Evolutionary conservation across 805 yeast genomes (phyloP).

Genomic region (Barnettozyma californica): DNA sequence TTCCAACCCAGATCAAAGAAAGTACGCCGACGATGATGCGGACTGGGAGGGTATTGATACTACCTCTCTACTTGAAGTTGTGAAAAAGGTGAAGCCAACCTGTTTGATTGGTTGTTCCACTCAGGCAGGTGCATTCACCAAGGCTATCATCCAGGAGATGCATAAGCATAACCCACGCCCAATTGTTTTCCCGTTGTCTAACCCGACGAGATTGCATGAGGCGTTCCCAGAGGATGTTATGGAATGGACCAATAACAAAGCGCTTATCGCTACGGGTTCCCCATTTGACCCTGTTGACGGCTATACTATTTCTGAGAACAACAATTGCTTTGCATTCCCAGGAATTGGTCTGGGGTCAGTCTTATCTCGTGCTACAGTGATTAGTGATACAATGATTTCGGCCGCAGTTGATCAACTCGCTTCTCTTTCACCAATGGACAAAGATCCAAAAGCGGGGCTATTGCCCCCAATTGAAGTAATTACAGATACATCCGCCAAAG

Average conservation of each 20-base stretch:
- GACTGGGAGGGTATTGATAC: conserved; percentile 76
- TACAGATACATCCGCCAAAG: conserved; percentile 80
- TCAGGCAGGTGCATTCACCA: conserved; percentile 91
- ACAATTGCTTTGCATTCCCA: conserved; percentile 96
- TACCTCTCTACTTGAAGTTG: conserved; percentile 59
- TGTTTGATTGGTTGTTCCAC: conserved; percentile 94
- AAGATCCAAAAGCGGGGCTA: conserved; percentile 69
- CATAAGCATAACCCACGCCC: conserved; percentile 82
- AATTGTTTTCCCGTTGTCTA: conserved; percentile 90
- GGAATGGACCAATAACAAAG: conserved; percentile 89
- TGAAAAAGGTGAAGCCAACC: conserved; percentile 74
- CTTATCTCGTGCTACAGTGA: conserved; percentile 72
- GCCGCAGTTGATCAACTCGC: conserved; percentile 96
- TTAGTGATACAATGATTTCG: conserved; percentile 87
- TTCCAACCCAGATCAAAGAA: conserved; percentile 58
- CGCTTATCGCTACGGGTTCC: conserved; percentile 96
- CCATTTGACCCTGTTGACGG: conserved; percentile 94
- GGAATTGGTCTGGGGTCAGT: conserved; percentile 97
- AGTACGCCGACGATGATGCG: conserved; percentile 68
- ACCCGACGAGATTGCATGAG: conserved; percentile 93
- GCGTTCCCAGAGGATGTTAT: conserved; percentile 88
- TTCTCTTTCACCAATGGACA: conserved; percentile 72
- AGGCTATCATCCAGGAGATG: conserved; percentile 82
- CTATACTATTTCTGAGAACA: conserved; percentile 85
- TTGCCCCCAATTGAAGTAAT: conserved; percentile 86